These are phyloP conservation scores for Zygosaccharomyces kombuchaensis DNA, from an alignment of 805 yeast genomes.

Conservation along the genomic window DNA sequence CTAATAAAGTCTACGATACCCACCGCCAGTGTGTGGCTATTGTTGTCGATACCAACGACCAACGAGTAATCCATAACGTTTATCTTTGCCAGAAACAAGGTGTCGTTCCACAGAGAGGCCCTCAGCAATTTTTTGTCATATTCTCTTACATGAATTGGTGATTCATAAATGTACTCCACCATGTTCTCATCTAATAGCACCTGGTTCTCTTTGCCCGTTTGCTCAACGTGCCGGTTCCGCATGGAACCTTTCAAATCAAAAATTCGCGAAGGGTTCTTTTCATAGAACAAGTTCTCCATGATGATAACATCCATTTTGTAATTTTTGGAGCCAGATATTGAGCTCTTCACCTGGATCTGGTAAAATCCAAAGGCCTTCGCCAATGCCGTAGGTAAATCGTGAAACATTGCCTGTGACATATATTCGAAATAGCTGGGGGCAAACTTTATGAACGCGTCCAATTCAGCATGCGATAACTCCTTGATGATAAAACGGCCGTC, in stretches of 20 bases:
- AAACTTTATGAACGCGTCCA: conserved; percentile 89
- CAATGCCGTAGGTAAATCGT: conserved; percentile 88
- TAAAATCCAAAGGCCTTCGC: conserved; percentile 95
- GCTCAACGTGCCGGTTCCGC: conserved; percentile 95
- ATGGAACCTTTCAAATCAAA: conserved; percentile 97
- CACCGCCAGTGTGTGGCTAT: conserved; percentile 67
- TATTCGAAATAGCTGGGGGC: conserved; percentile 97
- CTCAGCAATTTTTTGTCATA: conserved; percentile 81
- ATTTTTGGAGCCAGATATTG: conserved; percentile 61
- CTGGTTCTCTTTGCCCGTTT: conserved; percentile 93
- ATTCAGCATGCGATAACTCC: conserved; percentile 80
- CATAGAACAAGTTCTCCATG: conserved; percentile 92
- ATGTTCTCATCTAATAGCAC: conserved; percentile 93
- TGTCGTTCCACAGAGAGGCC: conserved; percentile 93
- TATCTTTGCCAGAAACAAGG: conserved; percentile 89
- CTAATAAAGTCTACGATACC: conserved; percentile 93
- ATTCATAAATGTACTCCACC: conserved; percentile 96
- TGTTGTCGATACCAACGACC: conserved; percentile 83
- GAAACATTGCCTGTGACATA: conserved; percentile 91
- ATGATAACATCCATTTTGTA: conserved; percentile 86
- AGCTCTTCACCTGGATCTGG: conserved; percentile 83
- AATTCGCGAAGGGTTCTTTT: conserved; percentile 72
- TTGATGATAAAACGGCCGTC: conserved; percentile 88
- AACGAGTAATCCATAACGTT: conserved; percentile 98
- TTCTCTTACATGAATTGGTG: conserved; percentile 90